Evolutionary conservation across 2,329 filamentous ascomycete species (phyloP), one percentile per base, ranked within the genome.

Genomic region (Rugonectria rugulosa): DNA sequence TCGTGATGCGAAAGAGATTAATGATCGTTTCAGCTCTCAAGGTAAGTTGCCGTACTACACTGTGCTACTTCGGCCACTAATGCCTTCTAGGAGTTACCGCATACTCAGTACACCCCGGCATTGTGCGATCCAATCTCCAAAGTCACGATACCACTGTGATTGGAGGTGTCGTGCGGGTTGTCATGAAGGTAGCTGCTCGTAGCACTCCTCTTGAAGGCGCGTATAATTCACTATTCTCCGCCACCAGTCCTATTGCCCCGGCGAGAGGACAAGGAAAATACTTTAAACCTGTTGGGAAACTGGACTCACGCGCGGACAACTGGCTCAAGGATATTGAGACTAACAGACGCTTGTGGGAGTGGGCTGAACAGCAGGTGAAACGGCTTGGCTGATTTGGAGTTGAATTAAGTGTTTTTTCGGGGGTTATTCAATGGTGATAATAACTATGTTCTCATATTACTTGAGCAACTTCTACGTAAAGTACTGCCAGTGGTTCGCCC

Each of bases 21-120:
- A 59, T 2, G 57, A 67, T 14, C 64, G 60, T 2, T 66, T 49
- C 29, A 43, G 50, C 20, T 23, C 47, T 9, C 38, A 51, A 17
- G 60, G 57, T 53, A 12, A n/a, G n/a, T n/a, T n/a, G n/a, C n/a
- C n/a, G n/a, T n/a, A n/a, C n/a, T n/a, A n/a, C n/a, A n/a, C n/a
- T n/a, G n/a, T n/a, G n/a, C n/a, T n/a, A n/a, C n/a, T n/a, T n/a
- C n/a, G n/a, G n/a, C n/a, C n/a, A n/a, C n/a, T n/a, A n/a, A n/a
- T n/a, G n/a, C n/a, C n/a, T n/a, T n/a, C n/a, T n/a, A n/a, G n/a
- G n/a, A n/a, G n/a, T 68, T 0, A 67, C 66, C 17, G 66, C 66
- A 4, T 68, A 65, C 29, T 63, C 66, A 0, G 17, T 67, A 1
- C 66, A 66, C 37, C 66, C 64, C 0, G 66, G 66, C 1, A 45